Base-by-base conservation (phyloP, 495 filamentous ascomycete genomes). In the Penicillium pulvis region DNA sequence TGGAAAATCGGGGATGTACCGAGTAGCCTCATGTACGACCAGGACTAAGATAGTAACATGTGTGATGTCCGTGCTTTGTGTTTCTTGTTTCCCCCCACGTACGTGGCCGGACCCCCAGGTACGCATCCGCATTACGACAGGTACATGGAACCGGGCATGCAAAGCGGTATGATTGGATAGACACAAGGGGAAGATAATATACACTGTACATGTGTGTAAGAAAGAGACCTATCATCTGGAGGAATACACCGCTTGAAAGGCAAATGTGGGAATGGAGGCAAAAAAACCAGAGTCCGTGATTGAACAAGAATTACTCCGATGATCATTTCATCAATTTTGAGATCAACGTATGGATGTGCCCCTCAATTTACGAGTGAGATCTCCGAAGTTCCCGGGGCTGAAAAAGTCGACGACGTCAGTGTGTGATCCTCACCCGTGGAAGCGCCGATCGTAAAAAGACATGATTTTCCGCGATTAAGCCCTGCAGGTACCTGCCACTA, bases 401-500 rank as follows among this genome's bases (percentile, higher is more conserved):
- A 17, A 55, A 45, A 51, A 65, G 59, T 65, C 63, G 24, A 59
- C 56, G 56, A 65, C 63, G 60, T 65, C 62, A 65, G 35, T 6
- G 31, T 23, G 16, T 42, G 35, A 53, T 49, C 46, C 26, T 47
- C 10, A 47, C 31, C 35, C 49, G 49, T 36, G 49, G 19, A n/a
- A 57, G 61, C 46, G 39, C 58, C 45, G 61, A 61, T 57, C 60
- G 49, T 3, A 53, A 53, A 53, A 42, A 45, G 41, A 20, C 48
- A 36, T 53, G 51, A 66, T 65, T 59, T 53, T 48, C 39, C 54
- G 6, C 23, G 61, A 63, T 70, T 31, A 35, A 64, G 65, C 65
- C 65, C 62, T 70, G 67, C 67, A 62, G 58, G 67, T 70, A 70
- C 67, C 67, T 68, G 62, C 57, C 53, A 52, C 61, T 68, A 68